These are phyloP conservation scores for Penicillium sp. DNA, from an alignment of 2,329 filamentous ascomycete genomes.

Conservation along the genomic window DNA sequence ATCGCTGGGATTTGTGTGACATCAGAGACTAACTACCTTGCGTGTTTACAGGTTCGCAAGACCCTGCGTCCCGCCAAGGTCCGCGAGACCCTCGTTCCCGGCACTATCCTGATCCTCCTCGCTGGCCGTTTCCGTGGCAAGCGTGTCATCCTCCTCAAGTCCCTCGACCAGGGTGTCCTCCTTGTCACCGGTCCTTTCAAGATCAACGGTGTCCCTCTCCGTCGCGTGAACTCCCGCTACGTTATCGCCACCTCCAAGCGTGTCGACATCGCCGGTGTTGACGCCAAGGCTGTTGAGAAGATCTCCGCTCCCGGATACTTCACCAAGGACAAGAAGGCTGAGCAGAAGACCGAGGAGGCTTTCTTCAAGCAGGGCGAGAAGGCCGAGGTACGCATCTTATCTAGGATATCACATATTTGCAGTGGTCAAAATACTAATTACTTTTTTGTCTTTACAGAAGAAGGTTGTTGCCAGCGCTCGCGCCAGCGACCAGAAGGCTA, in stretches of 20 bases:
- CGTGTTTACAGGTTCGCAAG: constrained; percentile 78
- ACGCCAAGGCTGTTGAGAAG: constrained; percentile 72
- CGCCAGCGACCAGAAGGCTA: constrained; percentile 94
- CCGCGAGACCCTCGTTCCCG: constrained; percentile 86
- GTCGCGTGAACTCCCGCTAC: constrained; percentile 62
- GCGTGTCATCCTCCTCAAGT: constrained; percentile 98
- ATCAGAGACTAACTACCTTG: constrained; percentile 27
- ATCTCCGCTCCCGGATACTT: constrained; percentile 91
- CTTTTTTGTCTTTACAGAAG: constrained; percentile 64
- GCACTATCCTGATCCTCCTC: constrained; percentile 96
- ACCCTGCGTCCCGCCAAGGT: constrained; percentile 81
- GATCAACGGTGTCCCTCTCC: constrained; percentile 98
- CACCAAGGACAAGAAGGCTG: constrained; percentile 82
- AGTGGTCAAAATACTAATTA: constrained; percentile 13
- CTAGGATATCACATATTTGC: background rate
- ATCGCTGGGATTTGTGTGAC: constrained; percentile 13
- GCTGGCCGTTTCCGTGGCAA: constrained; percentile 99
- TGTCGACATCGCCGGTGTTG: constrained; percentile 71
- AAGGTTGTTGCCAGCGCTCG: constrained; percentile 91
- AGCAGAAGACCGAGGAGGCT: constrained; percentile 97
- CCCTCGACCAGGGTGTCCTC: constrained; percentile 94
- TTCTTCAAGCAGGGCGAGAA: constrained; percentile 99
- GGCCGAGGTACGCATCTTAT: constrained; percentile 70
- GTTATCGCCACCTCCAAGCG: constrained; percentile 52
- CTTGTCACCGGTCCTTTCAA: constrained; percentile 99